phyloP scores from a whole-genome alignment of 208 protist genomes.

The Naegleria gruberi region DNA sequence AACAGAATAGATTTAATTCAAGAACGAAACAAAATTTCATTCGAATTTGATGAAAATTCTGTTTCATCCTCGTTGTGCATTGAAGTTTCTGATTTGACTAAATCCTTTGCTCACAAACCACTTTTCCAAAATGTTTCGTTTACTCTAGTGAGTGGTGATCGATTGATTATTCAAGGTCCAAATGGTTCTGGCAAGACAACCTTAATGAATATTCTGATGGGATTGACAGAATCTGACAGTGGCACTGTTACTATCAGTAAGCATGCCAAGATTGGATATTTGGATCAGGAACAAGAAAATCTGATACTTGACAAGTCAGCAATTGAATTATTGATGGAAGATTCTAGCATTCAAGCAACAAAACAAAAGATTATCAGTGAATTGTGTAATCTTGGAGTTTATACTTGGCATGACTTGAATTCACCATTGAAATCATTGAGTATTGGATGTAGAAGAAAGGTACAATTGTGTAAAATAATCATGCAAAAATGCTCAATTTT shows the following conservation, averaged over 20 bases:
- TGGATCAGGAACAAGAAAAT: conserved; percentile 16
- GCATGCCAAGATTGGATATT: background rate
- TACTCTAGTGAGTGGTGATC: conserved; percentile 44
- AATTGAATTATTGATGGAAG: conserved; percentile 9
- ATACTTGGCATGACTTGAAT: conserved; percentile 10
- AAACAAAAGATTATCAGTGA: background rate
- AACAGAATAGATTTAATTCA: background rate
- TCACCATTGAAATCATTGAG: background rate
- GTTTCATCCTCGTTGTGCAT: background rate
- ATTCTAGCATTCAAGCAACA: background rate
- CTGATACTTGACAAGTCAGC: background rate
- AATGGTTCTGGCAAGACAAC: conserved; percentile 65
- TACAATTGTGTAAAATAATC: conserved; percentile 10
- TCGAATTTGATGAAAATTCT: background rate
- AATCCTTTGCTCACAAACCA: background rate
- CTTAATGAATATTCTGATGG: conserved; percentile 47
- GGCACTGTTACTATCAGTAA: background rate
- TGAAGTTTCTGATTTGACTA: background rate
- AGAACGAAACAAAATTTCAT: conserved; percentile 31
- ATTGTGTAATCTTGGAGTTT: background rate
- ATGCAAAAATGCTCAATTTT: conserved; percentile 10
- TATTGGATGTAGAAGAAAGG: conserved; percentile 9
- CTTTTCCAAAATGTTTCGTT: conserved; percentile 45
- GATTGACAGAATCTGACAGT: background rate
- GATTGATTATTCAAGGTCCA: conserved; percentile 35